A percentile compares a stretch with the other conserved stretches of the same genome.
These are phyloP conservation scores for Dittrichia graveolens DNA, from an alignment of 129 eudicot species.

Conservation along the genomic window DNA sequence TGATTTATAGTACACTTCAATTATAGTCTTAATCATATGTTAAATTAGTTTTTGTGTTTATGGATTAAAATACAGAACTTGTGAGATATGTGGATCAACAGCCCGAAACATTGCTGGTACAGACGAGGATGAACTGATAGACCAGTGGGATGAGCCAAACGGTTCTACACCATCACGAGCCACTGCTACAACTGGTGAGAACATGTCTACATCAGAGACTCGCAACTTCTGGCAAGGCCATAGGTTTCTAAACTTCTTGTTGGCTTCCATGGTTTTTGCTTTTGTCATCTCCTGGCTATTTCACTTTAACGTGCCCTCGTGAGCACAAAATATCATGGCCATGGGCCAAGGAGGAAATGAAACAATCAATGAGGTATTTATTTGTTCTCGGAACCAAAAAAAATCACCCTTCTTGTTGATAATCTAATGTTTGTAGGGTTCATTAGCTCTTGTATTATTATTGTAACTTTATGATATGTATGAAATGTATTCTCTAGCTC, in stretches of 20 bases:
- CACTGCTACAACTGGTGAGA: constrained; percentile 25
- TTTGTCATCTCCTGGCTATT: constrained; percentile 94
- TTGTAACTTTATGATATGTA: constrained; percentile 14
- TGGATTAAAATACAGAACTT: constrained; percentile 44
- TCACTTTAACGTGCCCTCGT: constrained; percentile 66
- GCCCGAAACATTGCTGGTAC: constrained; percentile 69
- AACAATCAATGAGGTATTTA: neutral
- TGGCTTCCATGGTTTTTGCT: constrained; percentile 89
- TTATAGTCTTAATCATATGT: no score
- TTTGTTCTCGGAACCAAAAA: neutral
- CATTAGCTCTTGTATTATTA: neutral
- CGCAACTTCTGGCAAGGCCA: constrained; percentile 74
- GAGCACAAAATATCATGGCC: constrained; percentile 2
- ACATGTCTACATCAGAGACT: constrained; percentile 29
- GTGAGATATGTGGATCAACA: constrained; percentile 81
- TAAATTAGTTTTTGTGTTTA: no score
- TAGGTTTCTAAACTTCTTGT: constrained; percentile 73
- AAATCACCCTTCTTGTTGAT: constrained; percentile 1
- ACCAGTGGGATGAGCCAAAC: constrained; percentile 52
- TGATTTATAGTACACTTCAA: no score
- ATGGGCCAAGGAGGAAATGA: no score
- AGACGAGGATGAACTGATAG: constrained; percentile 45
- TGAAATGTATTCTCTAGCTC: neutral
- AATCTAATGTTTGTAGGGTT: neutral
- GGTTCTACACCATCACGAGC: constrained; percentile 41